These are phyloP conservation scores for Tuber umbilicatum DNA, from an alignment of 495 filamentous ascomycete genomes.

Conservation along the genomic window DNA sequence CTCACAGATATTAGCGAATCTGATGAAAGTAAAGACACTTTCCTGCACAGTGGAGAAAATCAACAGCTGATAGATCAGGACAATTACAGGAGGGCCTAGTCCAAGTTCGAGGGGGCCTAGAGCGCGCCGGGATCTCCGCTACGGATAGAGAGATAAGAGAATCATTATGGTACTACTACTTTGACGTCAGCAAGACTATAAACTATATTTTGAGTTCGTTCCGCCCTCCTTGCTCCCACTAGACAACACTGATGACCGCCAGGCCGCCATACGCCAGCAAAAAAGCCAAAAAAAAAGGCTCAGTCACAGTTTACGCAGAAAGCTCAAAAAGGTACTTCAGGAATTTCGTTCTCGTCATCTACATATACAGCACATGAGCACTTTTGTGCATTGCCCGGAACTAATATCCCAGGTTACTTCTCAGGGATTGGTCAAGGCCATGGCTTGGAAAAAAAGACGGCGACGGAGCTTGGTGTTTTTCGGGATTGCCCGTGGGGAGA, in stretches of 20 bases:
- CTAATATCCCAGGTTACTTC: slow-evolving; percentile 29
- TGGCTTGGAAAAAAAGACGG: slow-evolving; percentile 40
- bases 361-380: slow-evolving; percentile 13
- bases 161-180: slow-evolving; percentile 91
- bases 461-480: slow-evolving; percentile 56
- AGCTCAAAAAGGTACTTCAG: slow-evolving; percentile 37
- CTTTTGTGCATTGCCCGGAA: slow-evolving; percentile 23
- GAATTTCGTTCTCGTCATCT: slow-evolving; percentile 7
- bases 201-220: slow-evolving; percentile 63
- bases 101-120: slow-evolving; percentile 53
- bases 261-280: slow-evolving; percentile 37
- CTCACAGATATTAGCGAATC: slow-evolving; percentile 52
- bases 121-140: slow-evolving; percentile 46
- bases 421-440: slow-evolving; percentile 38
- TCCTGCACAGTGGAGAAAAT: background rate
- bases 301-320: slow-evolving; percentile 7
- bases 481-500: slow-evolving; percentile 79
- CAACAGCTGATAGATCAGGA: slow-evolving; percentile 41
- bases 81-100: slow-evolving; percentile 54
- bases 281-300: slow-evolving; percentile 42
- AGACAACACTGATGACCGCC: background rate
- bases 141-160: slow-evolving; percentile 74
- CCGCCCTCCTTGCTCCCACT: background rate
- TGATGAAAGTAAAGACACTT: slow-evolving; percentile 50
- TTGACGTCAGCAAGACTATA: slow-evolving; percentile 77